Base-by-base conservation (phyloP, 2,329 filamentous ascomycete genomes). In the Teratosphaeriaceae sp. region DNA sequence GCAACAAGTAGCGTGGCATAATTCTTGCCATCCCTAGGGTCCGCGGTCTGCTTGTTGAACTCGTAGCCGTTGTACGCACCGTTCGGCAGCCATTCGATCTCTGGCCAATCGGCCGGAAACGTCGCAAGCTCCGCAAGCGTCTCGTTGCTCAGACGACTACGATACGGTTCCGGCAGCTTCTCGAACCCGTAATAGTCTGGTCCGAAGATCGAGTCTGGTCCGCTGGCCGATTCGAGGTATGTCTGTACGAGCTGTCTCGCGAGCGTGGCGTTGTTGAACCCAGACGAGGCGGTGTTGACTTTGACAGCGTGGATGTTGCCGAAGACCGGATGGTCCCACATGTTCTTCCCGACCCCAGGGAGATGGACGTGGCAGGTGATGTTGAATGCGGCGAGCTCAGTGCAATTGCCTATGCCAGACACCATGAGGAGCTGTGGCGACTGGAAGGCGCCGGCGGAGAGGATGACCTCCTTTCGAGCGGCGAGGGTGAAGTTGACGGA, bases 361-460 rank as follows among this genome's bases (percentile, higher is more conserved):
- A 50, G 42, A 19, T 59, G 43, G 2, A 44, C 40, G 2, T 60
- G 9, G 3, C 61, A 40, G 1, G 53, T 47, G 36, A 69, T 67
- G 9, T 47, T 46, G 22, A 58, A 48, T 7, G 55, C 29, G 15
- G 52, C 40, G n/a, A 69, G 51, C 2, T 56, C 55, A 2, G 58
- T 55, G 1, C 56, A 59, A 12, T 51, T 51, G 6, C 54, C 51
- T 37, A 60, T 45, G 9, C 58, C 60, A 19, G 55, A 59, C 1
- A 61, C 48, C 57, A 58, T 58, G 16, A 60, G 39, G 1, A 63
- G 53, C 40, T 70, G 67, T 0, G 67, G 69, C 0, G 62, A 66
- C 26, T 67, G 64, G 24, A 69, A 68, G 1, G 61, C 58, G 16
- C 68, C 69, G 1, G 66, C 68, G 0, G 67, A 67, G 1, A 72